Evolutionary conservation across 805 yeast genomes (phyloP), one percentile per base, ranked within the genome.

Genomic region (Metschnikowia hibisci): DNA sequence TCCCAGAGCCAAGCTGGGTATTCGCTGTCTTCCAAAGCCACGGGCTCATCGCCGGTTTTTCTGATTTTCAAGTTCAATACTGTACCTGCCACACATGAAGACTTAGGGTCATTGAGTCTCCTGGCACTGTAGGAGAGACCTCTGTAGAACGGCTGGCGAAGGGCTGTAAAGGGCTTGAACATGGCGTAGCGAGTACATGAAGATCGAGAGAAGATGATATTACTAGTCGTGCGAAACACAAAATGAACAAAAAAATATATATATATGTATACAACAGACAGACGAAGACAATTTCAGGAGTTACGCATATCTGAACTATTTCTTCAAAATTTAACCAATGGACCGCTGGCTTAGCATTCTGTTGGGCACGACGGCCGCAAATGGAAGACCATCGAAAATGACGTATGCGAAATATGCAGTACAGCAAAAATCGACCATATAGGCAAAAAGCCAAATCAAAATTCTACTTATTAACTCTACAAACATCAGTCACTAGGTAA

Each of bases 1-100:
- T 76, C 78, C 98, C 98, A 93, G 41, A 91, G 73, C 99, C 99
- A 91, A 34, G 76, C 86, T 4, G 99, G 99, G 60, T 91, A 91
- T 56, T 90, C 96, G 30, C 71, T 71, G 61, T 93, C 98, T 48
- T 84, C 87, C 42, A 84, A 64, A 1, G 98, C 98, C 4, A 87
- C 81, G 7, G 95, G 88, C 54, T 89, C 96, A 46, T 82, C 80
- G n/a, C 91, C 95, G 29, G 75, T 73, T 58, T 88, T 89, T 58
- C 78, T 78, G 34, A 91, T 74, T 54, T 85, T 84, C 56, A 89
- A 66, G 50, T 83, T 82, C 47, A 86, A 68, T 8, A 76, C 71
- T 0, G 93, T 84, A 47, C 98, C 89, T 40, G 86, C 82, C 52
- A 74, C 64, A 60, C 90, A 77, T 42, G 80, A 73, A 8, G 82